Evolutionary conservation across 306 rosid species (phyloP), one percentile per base, ranked within the genome.

Genomic region (Malus fusca): DNA sequence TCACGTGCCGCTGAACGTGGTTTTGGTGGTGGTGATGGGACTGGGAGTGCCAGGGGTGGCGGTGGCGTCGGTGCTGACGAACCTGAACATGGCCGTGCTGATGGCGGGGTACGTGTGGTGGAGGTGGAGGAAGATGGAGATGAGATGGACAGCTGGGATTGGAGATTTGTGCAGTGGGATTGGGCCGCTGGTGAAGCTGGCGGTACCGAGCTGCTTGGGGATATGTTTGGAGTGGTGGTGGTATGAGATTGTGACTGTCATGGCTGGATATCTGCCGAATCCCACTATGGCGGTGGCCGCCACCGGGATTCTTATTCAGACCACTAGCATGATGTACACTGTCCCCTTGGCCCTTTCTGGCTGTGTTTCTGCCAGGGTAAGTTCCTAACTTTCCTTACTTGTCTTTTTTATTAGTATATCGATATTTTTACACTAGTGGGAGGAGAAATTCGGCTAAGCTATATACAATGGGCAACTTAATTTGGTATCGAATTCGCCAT

Each of bases 211-310:
- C 62, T 92, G 99, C 35, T 64, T 95, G 25, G 96, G 93, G 65
- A 95, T 95, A 58, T 95, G 99, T 61, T 80, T 95, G 87, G 99
- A 95, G 85, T 95, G 99, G 99, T 95, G 99, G 99, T 95, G 99
- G 99, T 95, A 95, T 30, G 99, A 95, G 88, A 95, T 95, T 26
- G 92, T 95, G 72, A 90, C 86, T 19, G 88, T 95, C 12, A 48
- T 95, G 87, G 91, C 99, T n/a, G 99, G 99, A 3, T 95, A 95
- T 70, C 79, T 95, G 83, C 69, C 82, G 1, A 82, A 83, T 75
- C 99, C 99, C 2, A 90, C 92, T 0, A 74, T 87, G 19, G 84
- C 99, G 28, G 97, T 95, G 21, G 99, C 97, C 0, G 93, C 99
- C n/a, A 95, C 99, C 52, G 99, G 99, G 69, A 87, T 95, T 79